phyloP scores from a whole-genome alignment of 495 filamentous ascomycete species.

The Aspergillus saccharolyticus region DNA sequence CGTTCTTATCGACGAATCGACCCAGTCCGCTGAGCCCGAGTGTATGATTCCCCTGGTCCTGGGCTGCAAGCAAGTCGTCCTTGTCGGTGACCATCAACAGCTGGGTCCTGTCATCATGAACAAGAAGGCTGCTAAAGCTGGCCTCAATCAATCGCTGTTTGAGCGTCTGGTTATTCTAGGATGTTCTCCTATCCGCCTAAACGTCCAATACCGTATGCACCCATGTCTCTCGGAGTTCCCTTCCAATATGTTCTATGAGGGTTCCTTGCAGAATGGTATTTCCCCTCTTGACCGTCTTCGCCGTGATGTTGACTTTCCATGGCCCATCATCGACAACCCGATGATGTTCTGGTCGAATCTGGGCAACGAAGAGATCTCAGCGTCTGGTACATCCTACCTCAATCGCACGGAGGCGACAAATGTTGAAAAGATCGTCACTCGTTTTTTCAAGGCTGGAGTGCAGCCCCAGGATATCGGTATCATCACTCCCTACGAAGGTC shows the following conservation, averaged over 20 bases:
- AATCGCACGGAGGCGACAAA: constrained; percentile 96
- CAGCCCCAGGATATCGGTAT: constrained; percentile 89
- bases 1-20: constrained; percentile 96
- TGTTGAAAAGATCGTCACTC: constrained; percentile 95
- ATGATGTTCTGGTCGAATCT: constrained; percentile 99
- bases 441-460: constrained; percentile 99
- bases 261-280: constrained; percentile 93
- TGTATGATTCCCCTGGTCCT: constrained; percentile 98
- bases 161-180: constrained; percentile 92
- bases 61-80: constrained; percentile 96
- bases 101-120: constrained; percentile 99
- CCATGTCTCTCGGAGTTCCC: constrained; percentile 97
- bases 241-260: constrained; percentile 99
- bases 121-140: constrained; percentile 98
- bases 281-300: constrained; percentile 83
- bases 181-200: constrained; percentile 87
- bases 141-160: constrained; percentile 94
- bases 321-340: constrained; percentile 87
- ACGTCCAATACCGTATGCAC: constrained; percentile 99
- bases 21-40: constrained; percentile 97
- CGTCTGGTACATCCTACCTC: constrained; percentile 94
- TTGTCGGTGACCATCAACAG: constrained; percentile 98
- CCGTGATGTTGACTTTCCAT: constrained; percentile 95
- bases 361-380: constrained; percentile 96
- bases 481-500: constrained; percentile 97